Percentiles rank a stretch among this genome's conserved stretches.
These are phyloP conservation scores for Leccinum variicolor DNA, from an alignment of 768 basidiomycete species.

Conservation along the genomic window DNA sequence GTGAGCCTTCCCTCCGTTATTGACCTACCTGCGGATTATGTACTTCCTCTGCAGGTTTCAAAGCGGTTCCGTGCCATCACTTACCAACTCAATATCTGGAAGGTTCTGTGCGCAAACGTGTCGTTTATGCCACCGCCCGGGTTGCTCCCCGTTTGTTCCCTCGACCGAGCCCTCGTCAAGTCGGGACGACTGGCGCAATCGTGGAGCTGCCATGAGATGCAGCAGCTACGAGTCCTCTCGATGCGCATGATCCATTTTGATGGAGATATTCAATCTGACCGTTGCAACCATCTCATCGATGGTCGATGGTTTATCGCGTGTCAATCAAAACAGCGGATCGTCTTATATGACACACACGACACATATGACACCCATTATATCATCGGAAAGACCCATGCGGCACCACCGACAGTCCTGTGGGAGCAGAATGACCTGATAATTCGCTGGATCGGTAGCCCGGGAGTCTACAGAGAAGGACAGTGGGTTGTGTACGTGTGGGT, in stretches of 20 bases:
- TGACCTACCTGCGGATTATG: too few species aligned
- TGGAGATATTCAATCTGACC: neutral
- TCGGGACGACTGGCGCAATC: neutral
- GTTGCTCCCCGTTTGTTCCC: neutral
- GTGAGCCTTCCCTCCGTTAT: too few species aligned
- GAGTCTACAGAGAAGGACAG: neutral
- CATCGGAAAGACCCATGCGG: too few species aligned
- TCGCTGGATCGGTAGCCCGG: too few species aligned
- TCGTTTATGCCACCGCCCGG: neutral
- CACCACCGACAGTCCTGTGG: neutral
- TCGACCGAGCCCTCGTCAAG: neutral
- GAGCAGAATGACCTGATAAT: neutral
- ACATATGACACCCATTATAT: too few species aligned
- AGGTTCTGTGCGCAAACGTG: neutral
- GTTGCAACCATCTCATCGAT: neutral
- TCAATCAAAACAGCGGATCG: neutral
- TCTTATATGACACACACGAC: too few species aligned
- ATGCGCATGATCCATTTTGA: neutral
- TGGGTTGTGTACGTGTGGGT: neutral
- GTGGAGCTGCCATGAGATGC: neutral
- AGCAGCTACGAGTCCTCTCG: neutral
- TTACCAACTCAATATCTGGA: neutral
- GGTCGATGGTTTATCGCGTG: neutral
- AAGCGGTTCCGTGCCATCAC: neutral
- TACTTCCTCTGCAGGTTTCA: neutral